Percentiles rank a stretch among this genome's conserved stretches.
Conservation (phyloP, 2,329 filamentous ascomycete species). For the Cytospora leucostoma region DNA sequence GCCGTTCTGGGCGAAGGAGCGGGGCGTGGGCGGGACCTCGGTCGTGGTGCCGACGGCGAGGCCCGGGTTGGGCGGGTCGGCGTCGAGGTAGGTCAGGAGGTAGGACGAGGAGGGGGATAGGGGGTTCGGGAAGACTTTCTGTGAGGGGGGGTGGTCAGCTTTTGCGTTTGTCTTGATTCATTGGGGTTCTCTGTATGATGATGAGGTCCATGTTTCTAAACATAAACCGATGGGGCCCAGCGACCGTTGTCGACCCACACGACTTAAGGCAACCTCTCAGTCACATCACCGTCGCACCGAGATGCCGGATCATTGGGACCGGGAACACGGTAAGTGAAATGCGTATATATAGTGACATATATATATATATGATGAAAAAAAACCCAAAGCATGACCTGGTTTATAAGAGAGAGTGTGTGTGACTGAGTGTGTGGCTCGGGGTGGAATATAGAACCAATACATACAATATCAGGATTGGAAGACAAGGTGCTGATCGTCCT, state of each 20-base stretch:
- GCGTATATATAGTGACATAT: too few relatives aligned
- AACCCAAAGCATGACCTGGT: background rate
- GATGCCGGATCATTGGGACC: background rate
- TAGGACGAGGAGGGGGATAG: constrained; percentile 46
- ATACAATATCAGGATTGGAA: constrained; percentile 57
- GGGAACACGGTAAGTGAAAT: background rate
- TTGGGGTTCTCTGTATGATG: too few relatives aligned
- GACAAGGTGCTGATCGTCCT: constrained; percentile 49
- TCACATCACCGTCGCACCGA: background rate
- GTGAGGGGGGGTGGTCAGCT: constrained; percentile 24
- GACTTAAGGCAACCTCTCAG: background rate
- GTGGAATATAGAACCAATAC: constrained; percentile 31
- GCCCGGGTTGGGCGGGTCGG: constrained; percentile 47
- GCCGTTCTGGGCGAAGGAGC: constrained; percentile 60
- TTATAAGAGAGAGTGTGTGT: too few relatives aligned
- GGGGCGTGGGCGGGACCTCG: constrained; percentile 60
- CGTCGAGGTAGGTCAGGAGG: constrained; percentile 61
- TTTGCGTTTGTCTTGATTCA: background rate
- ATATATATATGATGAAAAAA: too few relatives aligned
- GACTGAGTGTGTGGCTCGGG: background rate
- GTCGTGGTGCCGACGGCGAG: constrained; percentile 63
- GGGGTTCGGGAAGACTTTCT: constrained; percentile 61
- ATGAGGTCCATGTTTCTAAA: constrained; percentile 16
- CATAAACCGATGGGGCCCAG: constrained; percentile 5
- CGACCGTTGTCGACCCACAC: background rate